A percentile compares a stretch with the other conserved stretches of the same genome.
Evolutionary conservation across 2,329 filamentous ascomycete genomes (phyloP).

Genomic region (Phaeophleospora eucalypticola): DNA sequence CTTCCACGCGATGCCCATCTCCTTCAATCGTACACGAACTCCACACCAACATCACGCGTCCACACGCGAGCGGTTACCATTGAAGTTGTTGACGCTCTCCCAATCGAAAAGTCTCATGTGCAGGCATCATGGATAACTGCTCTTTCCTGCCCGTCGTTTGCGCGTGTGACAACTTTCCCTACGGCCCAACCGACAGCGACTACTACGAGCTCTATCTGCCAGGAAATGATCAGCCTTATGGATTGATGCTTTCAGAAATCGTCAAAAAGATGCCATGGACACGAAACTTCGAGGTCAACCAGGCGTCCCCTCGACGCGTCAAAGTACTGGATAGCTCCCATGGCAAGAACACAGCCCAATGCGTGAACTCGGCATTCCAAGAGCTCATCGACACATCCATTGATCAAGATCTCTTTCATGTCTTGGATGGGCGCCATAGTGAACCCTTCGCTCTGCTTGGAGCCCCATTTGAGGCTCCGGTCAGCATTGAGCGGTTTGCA

Average conservation of each 20-base stretch:
- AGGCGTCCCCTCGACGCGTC: conserved; percentile 23
- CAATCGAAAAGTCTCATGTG: too few relatives aligned
- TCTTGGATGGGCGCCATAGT: conserved; percentile 71
- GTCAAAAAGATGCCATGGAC: conserved; percentile 55
- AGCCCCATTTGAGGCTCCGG: conserved; percentile 56
- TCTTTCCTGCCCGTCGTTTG: conserved; percentile 6
- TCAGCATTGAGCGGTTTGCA: conserved; percentile 70
- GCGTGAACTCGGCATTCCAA: conserved; percentile 53
- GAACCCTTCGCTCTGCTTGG: conserved; percentile 74
- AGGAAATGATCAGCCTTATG: conserved; percentile 55
- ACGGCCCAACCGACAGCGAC: conserved; percentile 40
- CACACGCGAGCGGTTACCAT: too few relatives aligned
- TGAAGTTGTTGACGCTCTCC: too few relatives aligned
- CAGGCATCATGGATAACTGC: too few relatives aligned
- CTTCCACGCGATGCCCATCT: too few relatives aligned
- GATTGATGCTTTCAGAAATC: conserved; percentile 57
- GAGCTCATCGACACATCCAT: conserved; percentile 58
- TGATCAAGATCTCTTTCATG: conserved; percentile 57
- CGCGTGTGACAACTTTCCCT: conserved; percentile 37
- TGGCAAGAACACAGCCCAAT: conserved; percentile 57
- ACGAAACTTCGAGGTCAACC: conserved; percentile 53
- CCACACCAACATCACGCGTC: too few relatives aligned
- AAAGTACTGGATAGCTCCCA: conserved; percentile 41
- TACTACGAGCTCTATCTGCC: conserved; percentile 65
- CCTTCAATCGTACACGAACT: too few relatives aligned